Evolutionary conservation across 495 filamentous ascomycete species (phyloP), one percentile per base, ranked within the genome.

Genomic region (Aspergillus egyptiacus): DNA sequence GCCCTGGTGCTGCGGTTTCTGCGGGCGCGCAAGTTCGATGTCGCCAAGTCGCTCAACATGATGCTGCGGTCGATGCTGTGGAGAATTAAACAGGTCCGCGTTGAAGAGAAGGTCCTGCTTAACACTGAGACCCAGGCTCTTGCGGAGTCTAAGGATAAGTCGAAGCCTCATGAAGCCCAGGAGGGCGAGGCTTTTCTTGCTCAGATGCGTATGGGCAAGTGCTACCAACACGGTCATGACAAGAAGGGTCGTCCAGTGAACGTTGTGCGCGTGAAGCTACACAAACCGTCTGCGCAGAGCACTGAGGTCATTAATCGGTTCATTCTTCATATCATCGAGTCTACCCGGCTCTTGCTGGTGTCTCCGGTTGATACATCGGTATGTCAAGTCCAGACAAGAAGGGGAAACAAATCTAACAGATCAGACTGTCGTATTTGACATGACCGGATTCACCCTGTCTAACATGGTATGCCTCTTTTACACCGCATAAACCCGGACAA

Each of bases 241-340:
- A 88, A 86, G 59, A 66, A 79, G 3, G 91, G 89, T 2, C 73
- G 93, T 24, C 91, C 93, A 1, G 82, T 96, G 51, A 90, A 88
- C 55, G 71, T 87, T 41, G 84, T 96, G 18, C 77, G 86, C 32
- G 90, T 87, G 22, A 73, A 82, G 24, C 62, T 95, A 46, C 91
- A 98, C 64, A 82, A 72, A 54, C 81, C 84, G 34, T 88, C 87
- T n/a, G 89, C 93, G 53, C 90, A 96, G 70, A 84, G 71, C 34
- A 89, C 95, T 60, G 74, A 81, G 56, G 82, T 79, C 39, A 61
- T 96, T 31, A 91, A 96, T 59, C 69, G 82, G 46, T 96, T 83
- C 62, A 96, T 94, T 4, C 87, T 98, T 20, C 94, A 91, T 65
- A 74, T 86, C 6, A 96, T 98, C 57, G 93, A 98, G 68, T 89